Conservation (phyloP, 306 rosid genomes). For the Ammopiptanthus mongolicus region DNA sequence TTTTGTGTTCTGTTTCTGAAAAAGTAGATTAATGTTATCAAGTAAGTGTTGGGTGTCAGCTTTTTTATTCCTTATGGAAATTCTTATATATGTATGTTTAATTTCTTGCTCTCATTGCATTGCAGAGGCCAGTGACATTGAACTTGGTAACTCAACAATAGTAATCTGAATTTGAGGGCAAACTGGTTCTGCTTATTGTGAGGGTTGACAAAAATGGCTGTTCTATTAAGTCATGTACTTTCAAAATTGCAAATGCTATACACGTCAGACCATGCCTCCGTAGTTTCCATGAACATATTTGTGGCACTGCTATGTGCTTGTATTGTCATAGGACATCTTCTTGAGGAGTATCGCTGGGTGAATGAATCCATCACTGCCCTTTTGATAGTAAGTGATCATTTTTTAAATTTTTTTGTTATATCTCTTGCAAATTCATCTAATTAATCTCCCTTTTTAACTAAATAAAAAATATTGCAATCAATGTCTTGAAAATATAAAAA, state of each 20-base stretch:
- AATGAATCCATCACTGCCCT: constrained; percentile 96
- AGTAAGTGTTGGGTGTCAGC: too few relatives aligned
- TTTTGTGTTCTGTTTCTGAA: too few relatives aligned
- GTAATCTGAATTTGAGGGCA: background rate
- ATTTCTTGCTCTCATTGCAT: too few relatives aligned
- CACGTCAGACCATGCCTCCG: constrained; percentile 80
- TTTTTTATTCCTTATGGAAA: background rate
- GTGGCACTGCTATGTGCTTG: constrained; percentile 93
- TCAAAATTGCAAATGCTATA: constrained; percentile 43
- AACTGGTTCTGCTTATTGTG: background rate
- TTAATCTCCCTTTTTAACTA: too few relatives aligned
- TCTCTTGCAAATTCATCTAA: too few relatives aligned
- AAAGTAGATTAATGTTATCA: too few relatives aligned
- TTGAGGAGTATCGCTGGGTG: constrained; percentile 91
- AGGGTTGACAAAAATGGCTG: constrained; percentile 48
- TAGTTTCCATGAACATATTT: constrained; percentile 80
- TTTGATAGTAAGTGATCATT: constrained; percentile 58
- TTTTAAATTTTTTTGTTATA: background rate
- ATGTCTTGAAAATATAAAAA: too few relatives aligned
- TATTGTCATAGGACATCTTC: constrained; percentile 93
- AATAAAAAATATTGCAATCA: too few relatives aligned
- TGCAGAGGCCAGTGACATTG: background rate
- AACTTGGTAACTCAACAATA: constrained; percentile 7
- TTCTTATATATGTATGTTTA: too few relatives aligned
- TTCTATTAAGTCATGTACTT: constrained; percentile 29